Evolutionary conservation across 768 basidiomycete genomes (phyloP).

Genomic region (Rhodotorula graminis): DNA sequence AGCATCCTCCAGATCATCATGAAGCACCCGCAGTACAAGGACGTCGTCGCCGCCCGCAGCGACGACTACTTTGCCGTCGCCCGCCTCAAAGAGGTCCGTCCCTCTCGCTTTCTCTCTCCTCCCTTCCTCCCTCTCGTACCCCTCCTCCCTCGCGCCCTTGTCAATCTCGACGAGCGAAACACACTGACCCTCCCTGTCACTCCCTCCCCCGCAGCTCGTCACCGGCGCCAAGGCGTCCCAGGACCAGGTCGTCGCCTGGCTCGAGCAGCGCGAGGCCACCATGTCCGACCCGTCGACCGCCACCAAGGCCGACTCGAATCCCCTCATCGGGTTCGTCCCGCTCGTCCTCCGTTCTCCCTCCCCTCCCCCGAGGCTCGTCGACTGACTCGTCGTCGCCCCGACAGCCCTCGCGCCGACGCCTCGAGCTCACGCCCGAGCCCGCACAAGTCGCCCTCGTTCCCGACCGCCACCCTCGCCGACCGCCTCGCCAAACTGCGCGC

Average conservation of each 20-base stretch:
- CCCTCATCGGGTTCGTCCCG: no score
- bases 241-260: background rate
- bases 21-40: slow-evolving; percentile 7
- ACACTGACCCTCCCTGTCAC: no score
- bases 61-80: background rate
- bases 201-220: background rate
- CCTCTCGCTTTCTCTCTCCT: background rate
- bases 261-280: slow-evolving; percentile 10
- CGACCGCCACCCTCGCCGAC: background rate
- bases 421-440: background rate
- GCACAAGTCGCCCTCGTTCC: background rate
- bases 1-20: slow-evolving; percentile 3
- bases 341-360: no score
- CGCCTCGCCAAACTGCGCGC: background rate
- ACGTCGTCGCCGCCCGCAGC: background rate
- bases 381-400: background rate
- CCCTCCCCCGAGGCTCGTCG: no score
- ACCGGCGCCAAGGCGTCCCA: background rate
- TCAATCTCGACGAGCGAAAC: no score
- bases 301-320: no score
- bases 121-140: background rate
- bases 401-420: background rate
- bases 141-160: no score
- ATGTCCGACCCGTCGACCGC: no score
- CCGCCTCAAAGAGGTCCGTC: background rate